phyloP scores from a whole-genome alignment of 192 early-diverging fungal genomes.

The Spinellus fusiger region DNA sequence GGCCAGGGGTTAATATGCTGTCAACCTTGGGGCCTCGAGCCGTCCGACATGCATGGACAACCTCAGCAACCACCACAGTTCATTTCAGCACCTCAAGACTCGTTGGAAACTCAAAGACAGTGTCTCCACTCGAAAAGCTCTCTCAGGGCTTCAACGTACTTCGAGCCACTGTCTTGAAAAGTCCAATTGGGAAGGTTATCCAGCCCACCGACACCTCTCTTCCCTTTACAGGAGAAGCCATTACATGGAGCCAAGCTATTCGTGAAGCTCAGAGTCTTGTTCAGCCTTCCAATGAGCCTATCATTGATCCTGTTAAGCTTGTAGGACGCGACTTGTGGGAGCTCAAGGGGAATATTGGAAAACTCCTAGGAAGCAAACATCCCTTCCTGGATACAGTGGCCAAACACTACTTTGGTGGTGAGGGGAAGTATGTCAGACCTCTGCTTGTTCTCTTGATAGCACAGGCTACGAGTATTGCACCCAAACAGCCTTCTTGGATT shows the following conservation, averaged over 20 bases:
- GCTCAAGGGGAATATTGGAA: slow-evolving; percentile 79
- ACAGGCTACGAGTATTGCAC: slow-evolving; percentile 71
- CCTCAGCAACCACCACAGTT: no score
- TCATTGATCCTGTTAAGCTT: slow-evolving; percentile 69
- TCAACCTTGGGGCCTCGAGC: no score
- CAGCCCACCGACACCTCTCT: slow-evolving; percentile 4
- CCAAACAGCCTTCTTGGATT: slow-evolving; percentile 38
- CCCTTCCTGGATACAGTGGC: slow-evolving; percentile 85
- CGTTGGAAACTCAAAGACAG: no score
- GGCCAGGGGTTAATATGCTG: no score
- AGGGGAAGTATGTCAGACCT: slow-evolving; percentile 90
- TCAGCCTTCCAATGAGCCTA: slow-evolving; percentile 25
- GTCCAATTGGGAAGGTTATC: not conserved
- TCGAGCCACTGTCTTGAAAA: slow-evolving; percentile 18
- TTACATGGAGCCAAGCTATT: slow-evolving; percentile 44
- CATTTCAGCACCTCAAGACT: no score
- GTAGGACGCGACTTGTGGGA: slow-evolving; percentile 81
- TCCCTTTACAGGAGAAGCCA: slow-evolving; percentile 25
- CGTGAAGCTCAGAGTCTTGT: slow-evolving; percentile 50
- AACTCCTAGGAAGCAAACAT: slow-evolving; percentile 79
- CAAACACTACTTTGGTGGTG: slow-evolving; percentile 81
- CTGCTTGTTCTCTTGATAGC: slow-evolving; percentile 86
- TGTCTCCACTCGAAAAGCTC: slow-evolving; percentile 17
- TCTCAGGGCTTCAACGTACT: slow-evolving; percentile 22
- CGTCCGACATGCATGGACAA: no score